These are phyloP conservation scores for Neonectria ditissima DNA, from an alignment of 2,329 filamentous ascomycete genomes.

Conservation along the genomic window DNA sequence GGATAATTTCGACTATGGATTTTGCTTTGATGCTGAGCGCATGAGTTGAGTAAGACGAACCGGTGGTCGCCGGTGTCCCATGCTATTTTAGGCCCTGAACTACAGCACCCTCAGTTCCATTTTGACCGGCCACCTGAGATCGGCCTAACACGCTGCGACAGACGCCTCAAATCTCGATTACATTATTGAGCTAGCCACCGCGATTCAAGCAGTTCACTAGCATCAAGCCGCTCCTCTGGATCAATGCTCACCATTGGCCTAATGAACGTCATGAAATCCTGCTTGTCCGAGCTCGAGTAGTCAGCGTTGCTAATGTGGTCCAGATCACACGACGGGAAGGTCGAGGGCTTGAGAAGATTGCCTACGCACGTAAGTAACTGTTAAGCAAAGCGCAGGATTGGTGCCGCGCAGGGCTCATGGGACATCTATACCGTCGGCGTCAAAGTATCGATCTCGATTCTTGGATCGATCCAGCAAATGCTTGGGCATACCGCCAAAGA, in stretches of 20 bases:
- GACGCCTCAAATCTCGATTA: not conserved
- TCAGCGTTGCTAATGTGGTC: not conserved
- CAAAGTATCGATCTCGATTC: not conserved
- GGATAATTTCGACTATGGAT: too few relatives aligned
- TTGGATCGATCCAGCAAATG: not conserved
- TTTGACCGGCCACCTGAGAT: too few relatives aligned
- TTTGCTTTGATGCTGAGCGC: too few relatives aligned
- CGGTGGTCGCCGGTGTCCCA: too few relatives aligned
- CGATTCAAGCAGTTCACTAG: not conserved
- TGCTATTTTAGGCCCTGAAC: too few relatives aligned
- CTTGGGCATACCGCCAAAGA: constrained; percentile 55
- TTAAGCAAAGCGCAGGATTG: not conserved
- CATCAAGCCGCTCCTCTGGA: not conserved
- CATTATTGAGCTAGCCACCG: not conserved
- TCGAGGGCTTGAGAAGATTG: not conserved
- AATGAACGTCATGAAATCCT: not conserved
- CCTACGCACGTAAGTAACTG: not conserved
- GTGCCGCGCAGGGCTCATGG: not conserved
- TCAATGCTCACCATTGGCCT: not conserved
- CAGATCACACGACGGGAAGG: not conserved
- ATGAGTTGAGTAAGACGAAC: not conserved
- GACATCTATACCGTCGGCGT: not conserved
- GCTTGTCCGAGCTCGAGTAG: not conserved
- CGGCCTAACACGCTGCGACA: not conserved
- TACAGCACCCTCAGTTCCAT: too few relatives aligned